Evolutionary conservation across 2,329 filamentous ascomycete species (phyloP).

Genomic region (Fusarium piperis): DNA sequence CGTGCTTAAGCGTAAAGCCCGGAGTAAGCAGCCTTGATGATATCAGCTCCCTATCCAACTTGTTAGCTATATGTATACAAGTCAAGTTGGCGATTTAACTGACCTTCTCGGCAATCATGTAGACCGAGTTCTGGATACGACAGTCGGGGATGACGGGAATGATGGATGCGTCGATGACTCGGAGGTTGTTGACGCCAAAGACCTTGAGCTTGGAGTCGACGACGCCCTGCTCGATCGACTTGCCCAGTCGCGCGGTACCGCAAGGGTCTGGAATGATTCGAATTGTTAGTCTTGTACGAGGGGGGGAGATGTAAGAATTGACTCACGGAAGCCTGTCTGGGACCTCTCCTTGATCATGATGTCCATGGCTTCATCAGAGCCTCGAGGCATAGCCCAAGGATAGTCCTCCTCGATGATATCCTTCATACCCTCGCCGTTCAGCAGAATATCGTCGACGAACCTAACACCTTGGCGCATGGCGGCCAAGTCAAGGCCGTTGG

Average conservation of each 20-base stretch:
- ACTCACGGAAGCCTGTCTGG: constrained; percentile 64
- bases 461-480: not conserved
- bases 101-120: constrained; percentile 67
- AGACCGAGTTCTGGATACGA: constrained; percentile 68
- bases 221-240: constrained; percentile 58
- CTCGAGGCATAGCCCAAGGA: constrained; percentile 67
- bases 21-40: not conserved
- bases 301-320: not conserved
- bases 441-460: constrained; percentile 24
- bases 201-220: constrained; percentile 63
- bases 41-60: not conserved
- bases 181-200: constrained; percentile 62
- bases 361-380: constrained; percentile 66
- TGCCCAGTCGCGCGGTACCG: not conserved
- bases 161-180: constrained; percentile 65
- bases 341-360: constrained; percentile 63
- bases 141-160: constrained; percentile 66
- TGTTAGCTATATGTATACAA: not conserved
- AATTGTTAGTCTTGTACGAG: not conserved
- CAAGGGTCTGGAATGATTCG: not conserved
- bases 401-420: constrained; percentile 64
- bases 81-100: not conserved
- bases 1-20: not conserved
- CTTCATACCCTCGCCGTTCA: constrained; percentile 64
- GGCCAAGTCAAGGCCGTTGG: not conserved